Conservation (phyloP, 176 grass and related monocot genomes). For the Triticum dicoccoides region DNA sequence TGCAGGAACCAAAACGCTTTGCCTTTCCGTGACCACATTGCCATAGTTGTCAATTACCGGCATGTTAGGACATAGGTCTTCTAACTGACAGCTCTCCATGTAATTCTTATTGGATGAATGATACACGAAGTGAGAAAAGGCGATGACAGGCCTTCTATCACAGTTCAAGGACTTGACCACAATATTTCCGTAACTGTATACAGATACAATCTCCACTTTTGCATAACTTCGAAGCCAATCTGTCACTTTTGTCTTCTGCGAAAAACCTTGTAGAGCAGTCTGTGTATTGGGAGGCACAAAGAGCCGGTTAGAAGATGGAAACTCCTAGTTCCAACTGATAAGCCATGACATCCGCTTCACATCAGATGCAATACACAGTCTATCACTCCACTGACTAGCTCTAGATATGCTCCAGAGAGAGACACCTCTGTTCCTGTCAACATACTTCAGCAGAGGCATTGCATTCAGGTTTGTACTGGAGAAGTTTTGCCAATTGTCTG, state of each 20-base stretch:
- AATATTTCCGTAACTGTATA: slow-evolving; percentile 17
- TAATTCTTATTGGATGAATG: slow-evolving; percentile 25
- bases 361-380: slow-evolving; percentile 45
- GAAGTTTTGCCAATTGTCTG: slow-evolving; percentile 31
- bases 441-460: slow-evolving; percentile 55
- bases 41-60: slow-evolving; percentile 56
- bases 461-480: slow-evolving; percentile 11
- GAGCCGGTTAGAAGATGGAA: slow-evolving; percentile 28
- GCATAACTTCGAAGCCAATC: slow-evolving; percentile 43
- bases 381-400: not conserved
- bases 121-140: slow-evolving; percentile 43
- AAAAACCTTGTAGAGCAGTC: slow-evolving; percentile 5
- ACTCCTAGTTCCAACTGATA: slow-evolving; percentile 57
- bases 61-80: slow-evolving; percentile 9
- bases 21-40: not conserved
- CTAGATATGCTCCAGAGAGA: slow-evolving; percentile 45
- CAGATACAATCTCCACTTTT: slow-evolving; percentile 39
- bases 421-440: slow-evolving; percentile 10
- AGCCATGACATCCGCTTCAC: slow-evolving; percentile 43
- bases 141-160: slow-evolving; percentile 30
- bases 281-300: slow-evolving; percentile 47
- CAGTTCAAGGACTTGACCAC: slow-evolving; percentile 24
- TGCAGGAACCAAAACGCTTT: slow-evolving; percentile 55
- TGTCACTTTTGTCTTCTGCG: not conserved
- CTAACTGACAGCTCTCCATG: not conserved